phyloP scores from a whole-genome alignment of 2,329 filamentous ascomycete species.

The Cadophora malorum region DNA sequence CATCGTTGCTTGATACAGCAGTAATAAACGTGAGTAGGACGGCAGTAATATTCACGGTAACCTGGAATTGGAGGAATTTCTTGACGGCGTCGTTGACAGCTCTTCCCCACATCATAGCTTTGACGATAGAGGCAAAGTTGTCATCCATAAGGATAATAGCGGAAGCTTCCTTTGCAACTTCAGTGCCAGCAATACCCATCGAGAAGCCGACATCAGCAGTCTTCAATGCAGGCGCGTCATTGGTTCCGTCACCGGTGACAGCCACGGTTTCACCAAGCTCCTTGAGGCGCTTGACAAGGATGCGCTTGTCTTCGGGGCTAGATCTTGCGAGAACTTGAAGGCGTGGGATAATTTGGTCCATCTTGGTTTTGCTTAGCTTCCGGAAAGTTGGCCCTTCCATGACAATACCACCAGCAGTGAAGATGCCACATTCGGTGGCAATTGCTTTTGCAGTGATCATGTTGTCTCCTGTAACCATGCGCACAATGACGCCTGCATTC shows the following conservation, averaged over 20 bases:
- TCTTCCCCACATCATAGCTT: constrained; percentile 66
- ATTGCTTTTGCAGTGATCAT: constrained; percentile 76
- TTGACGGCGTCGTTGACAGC: constrained; percentile 61
- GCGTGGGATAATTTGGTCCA: constrained; percentile 64
- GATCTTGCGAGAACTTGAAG: constrained; percentile 73
- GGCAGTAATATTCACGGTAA: constrained; percentile 81
- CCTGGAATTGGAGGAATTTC: constrained; percentile 63
- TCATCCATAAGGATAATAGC: constrained; percentile 68
- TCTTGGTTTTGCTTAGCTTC: constrained; percentile 62
- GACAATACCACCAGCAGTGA: constrained; percentile 59
- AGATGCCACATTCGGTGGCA: constrained; percentile 72
- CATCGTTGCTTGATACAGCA: constrained; percentile 67
- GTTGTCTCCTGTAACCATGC: constrained; percentile 79
- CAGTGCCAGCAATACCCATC: constrained; percentile 71
- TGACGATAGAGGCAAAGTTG: constrained; percentile 68
- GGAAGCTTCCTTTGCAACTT: constrained; percentile 67
- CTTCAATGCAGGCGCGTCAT: constrained; percentile 70
- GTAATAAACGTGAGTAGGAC: constrained; percentile 80
- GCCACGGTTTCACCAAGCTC: constrained; percentile 70
- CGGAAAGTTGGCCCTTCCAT: constrained; percentile 75
- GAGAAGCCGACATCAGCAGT: constrained; percentile 71
- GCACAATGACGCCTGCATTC: constrained; percentile 72
- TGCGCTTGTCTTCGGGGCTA: constrained; percentile 72
- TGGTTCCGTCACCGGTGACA: constrained; percentile 71
- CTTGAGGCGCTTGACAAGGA: constrained; percentile 68